Base-by-base conservation (phyloP, 345 rosid species). In the Sonneratia caseolaris region DNA sequence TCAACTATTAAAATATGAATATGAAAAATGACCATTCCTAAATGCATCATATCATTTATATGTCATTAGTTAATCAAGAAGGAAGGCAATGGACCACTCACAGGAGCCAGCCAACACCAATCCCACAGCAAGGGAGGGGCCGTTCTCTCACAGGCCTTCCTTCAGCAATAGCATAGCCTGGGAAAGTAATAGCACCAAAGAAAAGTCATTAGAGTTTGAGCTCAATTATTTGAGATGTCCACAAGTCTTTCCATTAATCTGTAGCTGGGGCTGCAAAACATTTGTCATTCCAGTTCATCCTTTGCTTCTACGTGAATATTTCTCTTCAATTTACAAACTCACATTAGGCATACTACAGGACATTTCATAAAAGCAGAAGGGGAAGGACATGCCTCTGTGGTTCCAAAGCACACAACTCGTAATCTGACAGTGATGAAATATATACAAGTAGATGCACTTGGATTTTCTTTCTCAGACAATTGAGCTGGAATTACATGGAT, bases 21-120 rank as follows among this genome's bases (percentile, higher is more conserved):
- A 64, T 64, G 37, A 27, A 32, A 18, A 66, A 66, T 66, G 45
- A 18, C 22, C 7, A 40, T n/a, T 67, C 19, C 48, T 67, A 15
- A 66, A 8, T 36, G 69, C 48, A 40, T 66, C 12, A 35, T 37
- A 37, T n/a, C 15, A 64, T 21, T 15, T 47, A 47, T 40, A 40
- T 40, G 43, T 45, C 40, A 35, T 24, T n/a, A 57, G 10, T 16
- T 6, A 53, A 32, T 71, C 24, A 68, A 55, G 48, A n/a, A 27
- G 37, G 51, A 18, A 5, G 9, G 9, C 64, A 32, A 76, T 40
- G 66, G 24, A 27, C 53, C 43, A 71, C 98, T 86, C 84, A 91
- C 98, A 91, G 75, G 82, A 78, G 86, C 97, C 98, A 94, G 68
- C 96, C 98, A 64, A 84, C 10, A 75, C 98, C 97, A 69, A 84